phyloP scores from a whole-genome alignment of 2,329 filamentous ascomycete species.

The Ceratocystis cacaofunesta region DNA sequence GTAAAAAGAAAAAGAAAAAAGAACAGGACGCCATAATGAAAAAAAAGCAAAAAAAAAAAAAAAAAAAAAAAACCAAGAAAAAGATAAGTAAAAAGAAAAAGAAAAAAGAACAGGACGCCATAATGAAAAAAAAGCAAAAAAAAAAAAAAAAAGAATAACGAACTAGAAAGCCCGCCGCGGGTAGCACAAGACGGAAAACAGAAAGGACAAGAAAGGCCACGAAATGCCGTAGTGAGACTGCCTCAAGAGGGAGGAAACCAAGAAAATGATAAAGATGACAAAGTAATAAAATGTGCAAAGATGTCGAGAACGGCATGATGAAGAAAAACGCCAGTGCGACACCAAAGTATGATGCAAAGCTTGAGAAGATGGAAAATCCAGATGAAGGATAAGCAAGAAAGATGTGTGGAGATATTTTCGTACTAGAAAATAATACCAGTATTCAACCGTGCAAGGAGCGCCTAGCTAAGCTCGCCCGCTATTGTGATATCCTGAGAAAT shows the following conservation, averaged over 20 bases:
- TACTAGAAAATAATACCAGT: conserved; percentile 20
- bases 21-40: conserved; percentile 3
- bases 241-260: background rate
- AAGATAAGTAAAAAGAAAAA: conserved; percentile 20
- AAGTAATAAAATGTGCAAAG: conserved; percentile 23
- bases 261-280: conserved; percentile 18
- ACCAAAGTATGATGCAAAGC: conserved; percentile 16
- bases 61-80: conserved; percentile 14
- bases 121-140: conserved; percentile 3
- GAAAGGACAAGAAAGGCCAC: background rate
- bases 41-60: conserved; percentile 15
- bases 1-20: conserved; percentile 22
- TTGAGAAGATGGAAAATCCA: background rate
- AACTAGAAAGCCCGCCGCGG: conserved; percentile 13
- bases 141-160: conserved; percentile 19
- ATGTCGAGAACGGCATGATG: background rate
- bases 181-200: conserved; percentile 15
- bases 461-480: background rate
- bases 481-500: background rate
- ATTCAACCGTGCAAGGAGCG: conserved; percentile 15
- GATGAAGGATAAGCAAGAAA: conserved; percentile 16
- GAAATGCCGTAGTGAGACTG: background rate
- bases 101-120: conserved; percentile 19
- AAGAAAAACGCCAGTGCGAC: conserved; percentile 15
- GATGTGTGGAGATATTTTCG: conserved; percentile 13